Base-by-base conservation (phyloP, 139 green algal species). In the Raphidocelis subcapitata region DNA sequence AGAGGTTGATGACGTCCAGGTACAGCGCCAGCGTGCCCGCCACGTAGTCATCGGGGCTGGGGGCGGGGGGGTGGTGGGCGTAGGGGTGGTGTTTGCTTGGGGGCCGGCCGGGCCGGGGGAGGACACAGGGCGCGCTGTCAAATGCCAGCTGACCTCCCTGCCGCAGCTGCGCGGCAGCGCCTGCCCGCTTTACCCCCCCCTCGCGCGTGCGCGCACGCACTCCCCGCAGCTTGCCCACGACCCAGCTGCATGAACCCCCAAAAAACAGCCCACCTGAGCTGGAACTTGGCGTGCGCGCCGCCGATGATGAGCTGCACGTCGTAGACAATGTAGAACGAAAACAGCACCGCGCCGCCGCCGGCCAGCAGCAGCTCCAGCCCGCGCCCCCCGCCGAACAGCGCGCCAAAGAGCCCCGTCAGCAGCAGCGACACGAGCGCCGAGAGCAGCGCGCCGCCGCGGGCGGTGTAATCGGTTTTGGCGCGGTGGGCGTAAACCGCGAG, bases 1-100 rank as follows among this genome's bases (percentile, higher is more conserved):
- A 82, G 28, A 85, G 69, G 80, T 85, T 85, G 71, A 85, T 82
- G 65, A 85, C 55, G 62, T 85, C 80, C 31, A 85, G 57, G 65
- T 85, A 85, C 33, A 85, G 75, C 44, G 67, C 65, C 4, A 84
- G 74, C 1, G 79, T 62, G 31, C 67, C 79, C 26, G 78, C 63
- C 1, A 84, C 73, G 61, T 84, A 77, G 52, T 84, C 78, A 41
- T 84, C 78, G 20, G 78, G 78, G 1, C 71, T 77, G 29, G n/a
- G n/a, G n/a, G n/a, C n/a, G n/a, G 78, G 46, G 3, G 35, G 26
- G n/a, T n/a, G n/a, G n/a, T n/a, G n/a, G n/a, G n/a, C n/a, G n/a
- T n/a, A n/a, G n/a, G n/a, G n/a, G n/a, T n/a, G n/a, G n/a, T n/a
- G n/a, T n/a, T n/a, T n/a, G n/a, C n/a, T n/a, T n/a, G n/a, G n/a